Evolutionary conservation across 495 filamentous ascomycete species (phyloP), one percentile per base, ranked within the genome.

Genomic region (Lasiosphaeriaceae sp.): DNA sequence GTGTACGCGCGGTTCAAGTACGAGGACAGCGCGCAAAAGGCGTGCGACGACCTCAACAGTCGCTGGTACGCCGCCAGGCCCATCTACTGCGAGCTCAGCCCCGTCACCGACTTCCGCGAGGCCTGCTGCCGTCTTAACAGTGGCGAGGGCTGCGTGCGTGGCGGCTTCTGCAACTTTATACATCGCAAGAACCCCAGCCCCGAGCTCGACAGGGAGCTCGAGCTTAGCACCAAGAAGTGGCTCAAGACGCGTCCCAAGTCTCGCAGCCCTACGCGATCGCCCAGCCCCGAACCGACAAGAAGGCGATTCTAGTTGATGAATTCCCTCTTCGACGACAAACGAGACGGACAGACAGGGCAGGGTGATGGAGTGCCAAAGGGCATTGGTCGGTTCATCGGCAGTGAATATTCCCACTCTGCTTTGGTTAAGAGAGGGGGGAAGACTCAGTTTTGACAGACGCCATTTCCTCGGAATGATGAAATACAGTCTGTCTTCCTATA

Each of bases 1-100:
- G 94, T 98, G 65, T 98, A 98, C 81, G 94, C 94, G 23, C 91
- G 94, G 58, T 98, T 98, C 87, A 98, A 98, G 77, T 98, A 97
- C 84, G 94, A 98, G 81, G 94, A 98, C 77, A 86, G 86, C 54
- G 94, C 94, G 11, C 92, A 97, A 69, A 79, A 80, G 34, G 94
- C 94, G 59, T 97, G 93, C 81, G 95, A 98, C 74, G 86, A 85
- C 24, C 84, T 97, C 54, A 98, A 97, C 74, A 85, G 80, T 22
- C 87, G 94, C 67, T 98, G 94, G 94, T 97, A 98, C 75, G 94
- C 94, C 57, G 94, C 90, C 41, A 85, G 94, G 53, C 94, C 94
- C 46, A 95, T 98, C 70, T 98, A 98, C 77, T 97, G 93, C 84
- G 94, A 98, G 70, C 76, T 98, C 51, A 90, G 86, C 50, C 94